Evolutionary conservation across 139 green algal genomes (phyloP).

Genomic region (Coelastrella sp.): DNA sequence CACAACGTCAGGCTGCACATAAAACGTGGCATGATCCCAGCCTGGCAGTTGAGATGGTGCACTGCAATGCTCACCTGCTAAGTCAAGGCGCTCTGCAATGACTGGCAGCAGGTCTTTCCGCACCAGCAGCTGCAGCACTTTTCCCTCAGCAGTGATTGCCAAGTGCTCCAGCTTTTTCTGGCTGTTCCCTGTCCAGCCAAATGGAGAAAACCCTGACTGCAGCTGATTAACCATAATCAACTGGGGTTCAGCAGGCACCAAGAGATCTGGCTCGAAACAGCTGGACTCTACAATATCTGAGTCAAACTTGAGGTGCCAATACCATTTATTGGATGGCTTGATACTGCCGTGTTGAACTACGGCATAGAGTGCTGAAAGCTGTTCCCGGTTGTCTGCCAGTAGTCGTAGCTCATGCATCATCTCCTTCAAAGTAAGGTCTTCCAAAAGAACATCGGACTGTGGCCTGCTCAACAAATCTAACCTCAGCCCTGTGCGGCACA

Average conservation of each 20-base stretch:
- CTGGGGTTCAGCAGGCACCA: background rate
- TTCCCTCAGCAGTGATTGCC: background rate
- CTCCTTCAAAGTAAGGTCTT: background rate
- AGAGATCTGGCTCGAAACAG: background rate
- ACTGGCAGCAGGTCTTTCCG: background rate
- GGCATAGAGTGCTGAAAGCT: background rate
- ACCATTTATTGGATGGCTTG: background rate
- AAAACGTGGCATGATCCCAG: no score
- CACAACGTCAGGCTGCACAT: no score
- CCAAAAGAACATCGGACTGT: background rate
- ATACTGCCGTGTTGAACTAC: background rate
- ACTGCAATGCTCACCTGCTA: background rate
- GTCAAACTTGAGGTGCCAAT: background rate
- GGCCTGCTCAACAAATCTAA: background rate
- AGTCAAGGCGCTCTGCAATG: background rate
- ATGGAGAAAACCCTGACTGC: background rate
- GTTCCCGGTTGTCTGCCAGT: background rate
- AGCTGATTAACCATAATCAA: background rate
- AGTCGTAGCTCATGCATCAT: background rate
- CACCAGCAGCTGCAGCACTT: background rate
- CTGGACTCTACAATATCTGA: background rate
- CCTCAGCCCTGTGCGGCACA: background rate
- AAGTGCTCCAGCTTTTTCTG: background rate
- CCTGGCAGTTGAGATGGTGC: background rate
- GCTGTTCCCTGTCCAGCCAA: background rate